Evolutionary conservation across 176 grass and related monocot genomes (phyloP).

Genomic region (Oryza officinalis): DNA sequence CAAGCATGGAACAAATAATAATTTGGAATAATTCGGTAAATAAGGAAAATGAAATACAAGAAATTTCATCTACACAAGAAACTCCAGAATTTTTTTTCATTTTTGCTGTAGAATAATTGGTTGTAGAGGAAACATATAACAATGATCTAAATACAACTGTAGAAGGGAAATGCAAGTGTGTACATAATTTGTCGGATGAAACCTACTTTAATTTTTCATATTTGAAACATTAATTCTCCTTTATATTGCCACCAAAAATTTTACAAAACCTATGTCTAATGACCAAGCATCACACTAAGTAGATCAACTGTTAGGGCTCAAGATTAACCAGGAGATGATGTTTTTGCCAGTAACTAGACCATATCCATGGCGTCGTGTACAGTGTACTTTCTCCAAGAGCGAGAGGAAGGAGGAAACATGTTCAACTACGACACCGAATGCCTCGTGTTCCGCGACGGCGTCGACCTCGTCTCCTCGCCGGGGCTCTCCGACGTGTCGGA

Average conservation of each 20-base stretch:
- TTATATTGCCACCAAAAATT: conserved; percentile 4
- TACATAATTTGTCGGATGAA: no score
- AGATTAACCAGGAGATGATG: neutral
- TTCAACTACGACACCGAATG: conserved; percentile 64
- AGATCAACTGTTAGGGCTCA: neutral
- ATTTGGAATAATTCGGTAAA: no score
- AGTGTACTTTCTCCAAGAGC: neutral
- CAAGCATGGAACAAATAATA: no score
- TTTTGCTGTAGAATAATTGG: no score
- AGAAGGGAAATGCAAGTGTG: no score
- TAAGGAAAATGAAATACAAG: no score
- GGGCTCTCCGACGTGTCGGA: conserved; percentile 93
- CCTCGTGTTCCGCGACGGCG: conserved; percentile 59
- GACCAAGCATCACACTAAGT: neutral
- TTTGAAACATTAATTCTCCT: neutral
- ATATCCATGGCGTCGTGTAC: neutral
- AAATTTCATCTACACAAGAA: no score
- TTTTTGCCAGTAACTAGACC: neutral
- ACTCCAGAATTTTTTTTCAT: no score
- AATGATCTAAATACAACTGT: no score
- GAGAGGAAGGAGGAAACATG: neutral
- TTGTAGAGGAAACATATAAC: no score
- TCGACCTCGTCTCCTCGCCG: conserved; percentile 87
- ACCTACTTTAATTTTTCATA: no score
- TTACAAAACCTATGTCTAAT: neutral